phyloP scores from a whole-genome alignment of 331 rosid genomes.

The Acacia pycnantha region DNA sequence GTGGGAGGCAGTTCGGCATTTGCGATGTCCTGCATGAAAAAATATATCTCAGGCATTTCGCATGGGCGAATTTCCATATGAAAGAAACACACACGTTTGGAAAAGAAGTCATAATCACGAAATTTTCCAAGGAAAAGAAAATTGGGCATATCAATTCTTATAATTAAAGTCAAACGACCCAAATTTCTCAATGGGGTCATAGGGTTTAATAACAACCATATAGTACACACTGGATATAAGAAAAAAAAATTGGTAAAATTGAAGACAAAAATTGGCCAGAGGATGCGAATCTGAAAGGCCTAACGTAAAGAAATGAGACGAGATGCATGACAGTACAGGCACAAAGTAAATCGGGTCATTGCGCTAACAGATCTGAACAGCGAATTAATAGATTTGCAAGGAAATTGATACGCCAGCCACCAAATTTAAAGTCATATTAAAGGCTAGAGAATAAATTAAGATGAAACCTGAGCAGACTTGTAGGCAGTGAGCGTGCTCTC shows the following conservation, averaged over 20 bases:
- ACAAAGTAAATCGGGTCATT: neutral
- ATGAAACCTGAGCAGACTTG: conserved; percentile 83
- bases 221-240: neutral
- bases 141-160: neutral
- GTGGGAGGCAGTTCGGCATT: conserved; percentile 86
- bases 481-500: conserved; percentile 92
- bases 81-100: neutral
- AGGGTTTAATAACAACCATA: neutral
- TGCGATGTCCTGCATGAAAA: conserved; percentile 70
- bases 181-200: too few relatives aligned
- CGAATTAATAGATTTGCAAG: neutral
- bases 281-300: neutral
- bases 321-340: neutral
- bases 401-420: neutral
- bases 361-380: conserved; percentile 1
- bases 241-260: neutral
- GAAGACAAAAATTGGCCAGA: neutral
- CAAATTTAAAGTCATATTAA: neutral
- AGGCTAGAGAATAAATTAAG: neutral
- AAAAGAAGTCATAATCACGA: neutral
- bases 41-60: neutral
- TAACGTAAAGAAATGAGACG: neutral
- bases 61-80: neutral
- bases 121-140: neutral
- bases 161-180: neutral